Conservation (phyloP, 805 yeast genomes). For the Metschnikowia proteae region DNA sequence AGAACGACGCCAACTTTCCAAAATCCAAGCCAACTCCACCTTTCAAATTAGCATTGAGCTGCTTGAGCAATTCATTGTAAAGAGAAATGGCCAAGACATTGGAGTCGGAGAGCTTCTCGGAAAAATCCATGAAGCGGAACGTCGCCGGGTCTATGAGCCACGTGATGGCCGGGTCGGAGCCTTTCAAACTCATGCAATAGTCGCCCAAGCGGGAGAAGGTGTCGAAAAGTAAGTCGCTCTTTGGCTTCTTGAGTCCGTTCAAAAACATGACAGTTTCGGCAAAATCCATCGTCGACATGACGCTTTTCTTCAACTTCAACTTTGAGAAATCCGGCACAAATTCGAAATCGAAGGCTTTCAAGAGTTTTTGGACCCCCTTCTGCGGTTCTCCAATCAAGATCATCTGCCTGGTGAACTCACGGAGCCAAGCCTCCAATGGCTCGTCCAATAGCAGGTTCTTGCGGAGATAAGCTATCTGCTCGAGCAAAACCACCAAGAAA, state of each 20-base stretch:
- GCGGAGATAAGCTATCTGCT: constrained; percentile 60
- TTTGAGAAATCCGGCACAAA: constrained; percentile 2
- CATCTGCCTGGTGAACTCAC: constrained; percentile 44
- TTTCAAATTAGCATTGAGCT: constrained; percentile 18
- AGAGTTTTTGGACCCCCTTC: constrained; percentile 18
- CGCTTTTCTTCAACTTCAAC: constrained; percentile 3
- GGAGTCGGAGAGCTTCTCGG: constrained; percentile 16
- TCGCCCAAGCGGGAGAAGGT: constrained; percentile 46
- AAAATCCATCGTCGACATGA: constrained; percentile 44
- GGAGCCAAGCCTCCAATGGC: constrained; percentile 45
- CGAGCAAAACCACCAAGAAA: constrained; percentile 43
- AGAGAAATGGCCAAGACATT: constrained; percentile 26
- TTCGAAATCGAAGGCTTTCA: constrained; percentile 8
- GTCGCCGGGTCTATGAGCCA: neutral
- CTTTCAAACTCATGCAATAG: constrained; percentile 18
- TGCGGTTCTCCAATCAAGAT: constrained; percentile 58
- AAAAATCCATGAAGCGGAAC: constrained; percentile 1
- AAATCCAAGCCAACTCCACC: neutral
- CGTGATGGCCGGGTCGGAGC: constrained; percentile 7
- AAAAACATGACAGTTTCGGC: constrained; percentile 44
- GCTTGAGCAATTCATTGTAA: constrained; percentile 35
- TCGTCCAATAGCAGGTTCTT: constrained; percentile 20
- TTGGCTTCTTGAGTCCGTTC: constrained; percentile 10
- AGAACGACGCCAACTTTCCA: neutral
- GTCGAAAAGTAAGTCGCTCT: constrained; percentile 17